phyloP scores from a whole-genome alignment of 129 eudicot species.

The Arctium minus region DNA sequence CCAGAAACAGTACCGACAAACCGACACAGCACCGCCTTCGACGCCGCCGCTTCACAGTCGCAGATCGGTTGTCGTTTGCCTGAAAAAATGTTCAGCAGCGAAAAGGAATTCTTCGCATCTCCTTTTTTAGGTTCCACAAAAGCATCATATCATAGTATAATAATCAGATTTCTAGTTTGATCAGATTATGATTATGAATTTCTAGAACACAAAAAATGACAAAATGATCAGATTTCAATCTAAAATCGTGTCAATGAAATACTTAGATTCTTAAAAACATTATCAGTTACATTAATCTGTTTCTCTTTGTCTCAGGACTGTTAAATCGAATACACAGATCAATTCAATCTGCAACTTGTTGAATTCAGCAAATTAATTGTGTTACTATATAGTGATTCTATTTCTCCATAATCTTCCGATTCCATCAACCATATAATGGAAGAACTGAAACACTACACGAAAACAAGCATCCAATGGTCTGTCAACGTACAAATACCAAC shows the following conservation, averaged over 20 bases:
- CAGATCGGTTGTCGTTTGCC: neutral
- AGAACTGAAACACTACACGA: constrained; percentile 18
- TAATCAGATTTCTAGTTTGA: neutral
- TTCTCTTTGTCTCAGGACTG: neutral
- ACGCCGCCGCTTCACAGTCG: constrained; percentile 17
- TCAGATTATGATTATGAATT: neutral
- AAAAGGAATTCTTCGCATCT: neutral
- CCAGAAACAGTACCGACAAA: constrained; percentile 2
- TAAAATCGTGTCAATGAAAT: neutral
- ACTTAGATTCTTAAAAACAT: neutral
- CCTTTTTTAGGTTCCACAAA: neutral
- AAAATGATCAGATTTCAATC: neutral
- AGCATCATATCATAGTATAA: neutral
- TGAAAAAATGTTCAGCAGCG: neutral
- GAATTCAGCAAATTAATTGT: neutral
- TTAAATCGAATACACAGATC: neutral
- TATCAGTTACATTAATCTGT: neutral
- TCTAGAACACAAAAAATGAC: neutral
- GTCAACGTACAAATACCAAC: constrained; percentile 27
- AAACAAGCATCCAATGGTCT: constrained; percentile 36
- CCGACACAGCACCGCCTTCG: constrained; percentile 16
- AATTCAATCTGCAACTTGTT: neutral
- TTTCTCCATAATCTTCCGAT: constrained; percentile 26
- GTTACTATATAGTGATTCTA: constrained; percentile 13
- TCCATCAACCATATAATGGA: constrained; percentile 24